These are phyloP conservation scores for Bolboschoenus planiculmis DNA, from an alignment of 176 grass and related monocot species.

Conservation along the genomic window DNA sequence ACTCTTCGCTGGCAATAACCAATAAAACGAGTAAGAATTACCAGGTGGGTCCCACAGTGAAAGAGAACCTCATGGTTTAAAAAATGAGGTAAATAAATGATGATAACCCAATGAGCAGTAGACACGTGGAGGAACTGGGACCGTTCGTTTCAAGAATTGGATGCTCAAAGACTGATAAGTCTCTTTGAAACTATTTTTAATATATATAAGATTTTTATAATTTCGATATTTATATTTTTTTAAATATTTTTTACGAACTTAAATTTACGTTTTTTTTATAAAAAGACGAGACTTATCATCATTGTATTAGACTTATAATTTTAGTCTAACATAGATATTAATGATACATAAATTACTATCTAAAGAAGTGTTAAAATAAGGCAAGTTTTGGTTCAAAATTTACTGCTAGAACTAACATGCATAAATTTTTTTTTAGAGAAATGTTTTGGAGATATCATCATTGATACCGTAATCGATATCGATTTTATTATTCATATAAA, in stretches of 20 bases:
- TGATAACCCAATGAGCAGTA: background rate
- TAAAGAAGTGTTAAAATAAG: background rate
- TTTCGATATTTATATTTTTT: too few relatives aligned
- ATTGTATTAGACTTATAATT: too few relatives aligned
- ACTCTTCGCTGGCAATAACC: constrained; percentile 13
- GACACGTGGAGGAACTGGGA: background rate
- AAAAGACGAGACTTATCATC: too few relatives aligned
- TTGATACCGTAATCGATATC: too few relatives aligned
- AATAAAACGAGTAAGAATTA: background rate
- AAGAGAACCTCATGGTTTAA: background rate
- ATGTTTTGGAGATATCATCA: too few relatives aligned
- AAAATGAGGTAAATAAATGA: background rate
- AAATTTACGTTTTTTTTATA: too few relatives aligned
- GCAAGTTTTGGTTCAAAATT: too few relatives aligned
- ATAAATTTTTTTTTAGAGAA: background rate
- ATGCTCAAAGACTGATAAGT: background rate
- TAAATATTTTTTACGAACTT: too few relatives aligned
- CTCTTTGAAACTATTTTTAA: too few relatives aligned
- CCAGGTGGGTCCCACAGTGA: background rate
- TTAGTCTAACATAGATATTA: too few relatives aligned
- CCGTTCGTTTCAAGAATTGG: background rate
- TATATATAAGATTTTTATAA: too few relatives aligned
- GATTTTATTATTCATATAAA: too few relatives aligned
- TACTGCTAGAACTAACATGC: background rate
- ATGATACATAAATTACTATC: background rate